Evolutionary conservation across 768 basidiomycete species (phyloP).

Genomic region (Chlorophyllum brunneum): DNA sequence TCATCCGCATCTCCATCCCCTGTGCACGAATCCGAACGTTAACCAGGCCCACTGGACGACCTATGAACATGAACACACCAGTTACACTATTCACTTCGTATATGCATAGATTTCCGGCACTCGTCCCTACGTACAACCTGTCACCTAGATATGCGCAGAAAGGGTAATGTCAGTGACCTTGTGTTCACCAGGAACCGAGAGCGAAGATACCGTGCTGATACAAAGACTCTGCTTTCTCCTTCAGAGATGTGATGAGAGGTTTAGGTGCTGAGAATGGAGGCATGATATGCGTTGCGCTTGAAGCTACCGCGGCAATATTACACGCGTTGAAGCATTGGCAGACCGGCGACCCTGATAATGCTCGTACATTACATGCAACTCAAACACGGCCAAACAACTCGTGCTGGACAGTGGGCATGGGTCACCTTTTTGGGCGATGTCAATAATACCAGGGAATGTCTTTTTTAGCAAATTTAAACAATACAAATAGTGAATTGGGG

Average conservation of each 20-base stretch:
- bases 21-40: conserved; percentile 13
- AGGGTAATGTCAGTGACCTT: conserved; percentile 11
- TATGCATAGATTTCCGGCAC: conserved; percentile 32
- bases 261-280: conserved; percentile 34
- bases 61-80: conserved; percentile 4
- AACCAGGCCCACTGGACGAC: neutral
- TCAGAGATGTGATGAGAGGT: conserved; percentile 35
- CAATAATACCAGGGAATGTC: too few species aligned
- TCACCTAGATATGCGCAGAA: conserved; percentile 30
- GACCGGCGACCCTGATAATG: too few species aligned
- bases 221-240: conserved; percentile 46
- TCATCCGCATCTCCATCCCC: conserved; percentile 23
- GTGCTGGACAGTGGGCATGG: too few species aligned
- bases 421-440: too few species aligned
- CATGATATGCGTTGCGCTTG: too few species aligned
- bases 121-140: conserved; percentile 36
- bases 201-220: conserved; percentile 36
- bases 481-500: too few species aligned
- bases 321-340: too few species aligned
- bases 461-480: too few species aligned
- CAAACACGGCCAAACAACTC: too few species aligned
- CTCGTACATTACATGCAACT: too few species aligned
- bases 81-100: conserved; percentile 22
- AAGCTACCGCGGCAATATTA: too few species aligned
- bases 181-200: neutral